These are phyloP conservation scores for Cordyceps tenuipes DNA, from an alignment of 2,329 filamentous ascomycete species.

Conservation along the genomic window DNA sequence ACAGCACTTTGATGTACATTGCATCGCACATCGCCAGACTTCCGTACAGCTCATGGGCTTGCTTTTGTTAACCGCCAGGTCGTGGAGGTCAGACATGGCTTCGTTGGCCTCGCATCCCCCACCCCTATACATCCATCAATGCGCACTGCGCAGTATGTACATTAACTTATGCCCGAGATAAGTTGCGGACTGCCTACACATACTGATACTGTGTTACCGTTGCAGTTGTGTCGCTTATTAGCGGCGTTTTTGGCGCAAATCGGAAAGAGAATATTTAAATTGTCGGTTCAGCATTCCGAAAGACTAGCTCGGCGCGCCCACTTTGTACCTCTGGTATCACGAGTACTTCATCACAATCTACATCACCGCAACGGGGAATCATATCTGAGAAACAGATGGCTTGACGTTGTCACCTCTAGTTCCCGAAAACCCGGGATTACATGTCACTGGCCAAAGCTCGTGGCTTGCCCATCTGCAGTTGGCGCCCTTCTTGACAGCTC, in stretches of 20 bases:
- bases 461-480: no score
- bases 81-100: conserved; percentile 10
- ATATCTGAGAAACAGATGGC: background rate
- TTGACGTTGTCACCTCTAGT: background rate
- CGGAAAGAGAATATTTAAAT: background rate
- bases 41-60: background rate
- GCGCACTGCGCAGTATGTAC: background rate
- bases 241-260: background rate
- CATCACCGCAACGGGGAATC: background rate
- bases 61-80: conserved; percentile 2
- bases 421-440: background rate
- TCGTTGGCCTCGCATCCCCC: conserved; percentile 1
- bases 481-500: background rate
- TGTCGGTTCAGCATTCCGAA: background rate
- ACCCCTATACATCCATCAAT: background rate
- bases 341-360: background rate
- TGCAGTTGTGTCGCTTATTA: background rate
- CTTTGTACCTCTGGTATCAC: background rate
- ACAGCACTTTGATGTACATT: background rate
- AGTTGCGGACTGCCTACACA: background rate
- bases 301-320: background rate
- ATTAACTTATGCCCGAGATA: background rate
- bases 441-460: no score
- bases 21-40: background rate
- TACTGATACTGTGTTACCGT: background rate